Evolutionary conservation across 352 stramenopile species (phyloP), one percentile per base, ranked within the genome.

Genomic region (Pythium grandisporangium): DNA sequence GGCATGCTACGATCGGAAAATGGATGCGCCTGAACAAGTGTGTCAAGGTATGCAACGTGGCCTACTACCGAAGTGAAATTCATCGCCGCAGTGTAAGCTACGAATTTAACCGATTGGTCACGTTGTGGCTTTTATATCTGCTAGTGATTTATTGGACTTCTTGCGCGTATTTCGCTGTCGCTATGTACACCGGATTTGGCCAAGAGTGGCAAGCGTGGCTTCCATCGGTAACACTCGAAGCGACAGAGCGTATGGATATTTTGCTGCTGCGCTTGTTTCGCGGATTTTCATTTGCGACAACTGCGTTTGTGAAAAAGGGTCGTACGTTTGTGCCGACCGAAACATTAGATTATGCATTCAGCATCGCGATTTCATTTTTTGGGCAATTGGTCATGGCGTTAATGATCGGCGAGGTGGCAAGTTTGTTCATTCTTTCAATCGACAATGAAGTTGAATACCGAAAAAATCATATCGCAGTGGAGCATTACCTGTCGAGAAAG

Each of bases 341-440:
- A 0, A 53, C 67, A 26, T 44, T 80, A 10, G 58, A 79, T 34
- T 69, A 66, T 11, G 53, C 54, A 14, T 83, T 83, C 34, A 69
- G 56, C 14, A 70, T 83, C 32, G 30, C 63, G 22, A 55, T 76
- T 5, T 76, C 61, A 30, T 79, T 83, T 26, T 32, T 61, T 5
- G 69, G 74, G 0, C 67, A 82, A 45, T 55, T 87, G 14, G 53
- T 75, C 35, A 87, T 83, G 74, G 67, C 69, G n/a, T 56, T 83
- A 12, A 84, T 87, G 68, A 84, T 87, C 38, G 67, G 70, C 14
- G 68, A 84, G 46, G 70, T 84, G 43, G 72, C 70, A 3, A 79
- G 73, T 23, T 47, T 87, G 0, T 80, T 76, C 39, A 50, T 83
- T 45, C 47, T 74, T 2, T 76, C 63, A 24, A 80, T 75, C 27